Percentiles rank a stretch among this genome's conserved stretches.
phyloP scores from a whole-genome alignment of 208 protist genomes.

The Herpetomonas tarakana region DNA sequence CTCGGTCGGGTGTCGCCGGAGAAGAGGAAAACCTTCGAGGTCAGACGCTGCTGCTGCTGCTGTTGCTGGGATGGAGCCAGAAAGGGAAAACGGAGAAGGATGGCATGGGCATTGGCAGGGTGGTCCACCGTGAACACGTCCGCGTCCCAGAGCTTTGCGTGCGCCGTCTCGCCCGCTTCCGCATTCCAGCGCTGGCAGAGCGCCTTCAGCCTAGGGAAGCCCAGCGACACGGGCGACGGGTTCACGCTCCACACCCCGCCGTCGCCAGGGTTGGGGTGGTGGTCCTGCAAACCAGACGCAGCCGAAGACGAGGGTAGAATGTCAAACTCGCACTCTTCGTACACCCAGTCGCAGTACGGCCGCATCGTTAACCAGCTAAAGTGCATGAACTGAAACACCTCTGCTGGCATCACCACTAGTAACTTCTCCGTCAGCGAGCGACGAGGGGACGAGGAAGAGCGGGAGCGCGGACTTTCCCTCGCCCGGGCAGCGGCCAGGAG shows the following conservation, averaged over 20 bases:
- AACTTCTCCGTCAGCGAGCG: slow-evolving; percentile 10
- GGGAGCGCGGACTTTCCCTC: not conserved
- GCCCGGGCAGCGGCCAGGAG: slow-evolving; percentile 1
- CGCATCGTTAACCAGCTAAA: slow-evolving; percentile 37
- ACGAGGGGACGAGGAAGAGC: not conserved
- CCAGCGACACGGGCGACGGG: not conserved
- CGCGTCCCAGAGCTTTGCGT: slow-evolving; percentile 38
- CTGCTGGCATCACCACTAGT: slow-evolving; percentile 66
- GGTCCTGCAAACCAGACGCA: not conserved
- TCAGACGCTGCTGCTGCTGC: not conserved
- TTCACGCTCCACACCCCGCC: not conserved
- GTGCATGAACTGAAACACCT: slow-evolving; percentile 68
- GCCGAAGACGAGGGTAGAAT: slow-evolving; percentile 25
- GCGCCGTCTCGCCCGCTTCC: not conserved
- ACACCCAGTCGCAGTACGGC: slow-evolving; percentile 44
- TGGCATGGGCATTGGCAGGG: slow-evolving; percentile 81
- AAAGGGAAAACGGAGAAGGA: slow-evolving; percentile 76
- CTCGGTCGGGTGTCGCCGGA: slow-evolving; percentile 91
- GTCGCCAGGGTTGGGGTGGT: not conserved
- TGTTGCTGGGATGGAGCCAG: not conserved
- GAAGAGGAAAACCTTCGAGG: slow-evolving; percentile 76
- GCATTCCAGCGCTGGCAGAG: slow-evolving; percentile 5
- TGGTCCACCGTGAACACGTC: slow-evolving; percentile 81
- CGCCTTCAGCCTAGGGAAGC: not conserved
- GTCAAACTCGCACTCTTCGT: slow-evolving; percentile 64